phyloP scores from a whole-genome alignment of 106 monocot genomes.

The Dioscorea zingiberensis region DNA sequence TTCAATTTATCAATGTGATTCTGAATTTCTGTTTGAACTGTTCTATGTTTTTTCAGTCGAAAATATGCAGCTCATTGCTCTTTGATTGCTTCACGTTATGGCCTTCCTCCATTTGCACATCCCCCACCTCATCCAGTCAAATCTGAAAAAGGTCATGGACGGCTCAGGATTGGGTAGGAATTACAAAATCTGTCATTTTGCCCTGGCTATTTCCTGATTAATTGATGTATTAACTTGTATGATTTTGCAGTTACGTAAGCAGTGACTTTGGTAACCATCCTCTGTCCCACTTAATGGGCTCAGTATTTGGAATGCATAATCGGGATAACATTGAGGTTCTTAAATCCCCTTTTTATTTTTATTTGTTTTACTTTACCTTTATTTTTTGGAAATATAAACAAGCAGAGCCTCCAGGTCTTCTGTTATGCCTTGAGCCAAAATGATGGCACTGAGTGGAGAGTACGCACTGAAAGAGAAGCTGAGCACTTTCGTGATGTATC shows the following conservation, averaged over 20 bases:
- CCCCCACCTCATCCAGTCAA: slow-evolving; percentile 68
- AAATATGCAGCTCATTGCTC: slow-evolving; percentile 94
- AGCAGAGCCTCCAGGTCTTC: slow-evolving; percentile 50
- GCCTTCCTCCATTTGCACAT: slow-evolving; percentile 64
- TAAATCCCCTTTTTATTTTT: not conserved
- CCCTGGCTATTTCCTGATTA: not conserved
- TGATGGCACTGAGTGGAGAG: slow-evolving; percentile 96
- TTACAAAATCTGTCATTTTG: not conserved
- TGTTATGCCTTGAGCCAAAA: slow-evolving; percentile 97
- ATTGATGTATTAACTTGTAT: not conserved
- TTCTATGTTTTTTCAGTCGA: slow-evolving; percentile 34
- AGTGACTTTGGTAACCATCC: slow-evolving; percentile 99
- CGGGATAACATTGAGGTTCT: slow-evolving; percentile 77
- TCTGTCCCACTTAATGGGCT: slow-evolving; percentile 95
- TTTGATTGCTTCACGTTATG: slow-evolving; percentile 82
- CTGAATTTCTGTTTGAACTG: not conserved
- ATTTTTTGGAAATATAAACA: not conserved
- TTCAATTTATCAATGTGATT: not conserved
- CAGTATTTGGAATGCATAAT: slow-evolving; percentile 97
- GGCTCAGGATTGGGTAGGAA: slow-evolving; percentile 84
- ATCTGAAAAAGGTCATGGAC: slow-evolving; percentile 41
- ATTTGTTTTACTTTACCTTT: not conserved
- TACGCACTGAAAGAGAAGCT: slow-evolving; percentile 76
- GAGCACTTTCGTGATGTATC: slow-evolving; percentile 90
- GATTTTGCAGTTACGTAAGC: slow-evolving; percentile 78